These are phyloP conservation scores for Pelargonium cotyledonis DNA, from an alignment of 441 rosid genomes.

Conservation along the genomic window DNA sequence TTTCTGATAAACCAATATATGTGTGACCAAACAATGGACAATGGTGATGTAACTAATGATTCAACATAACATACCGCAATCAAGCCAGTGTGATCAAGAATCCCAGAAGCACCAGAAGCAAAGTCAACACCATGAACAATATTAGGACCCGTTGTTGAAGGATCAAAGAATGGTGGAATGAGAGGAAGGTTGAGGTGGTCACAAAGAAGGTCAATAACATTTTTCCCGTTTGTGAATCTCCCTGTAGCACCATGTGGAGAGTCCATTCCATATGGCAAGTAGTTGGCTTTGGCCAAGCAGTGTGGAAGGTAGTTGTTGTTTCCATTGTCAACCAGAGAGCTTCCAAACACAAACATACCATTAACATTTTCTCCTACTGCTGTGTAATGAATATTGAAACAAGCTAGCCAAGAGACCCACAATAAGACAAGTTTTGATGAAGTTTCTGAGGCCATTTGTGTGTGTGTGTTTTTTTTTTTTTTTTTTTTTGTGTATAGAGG, in stretches of 20 bases:
- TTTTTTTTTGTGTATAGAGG: too few species aligned
- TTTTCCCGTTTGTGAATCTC: constrained; percentile 23
- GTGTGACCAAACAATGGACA: too few species aligned
- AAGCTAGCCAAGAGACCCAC: too few species aligned
- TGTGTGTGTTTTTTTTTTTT: too few species aligned
- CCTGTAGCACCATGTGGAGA: constrained; percentile 18
- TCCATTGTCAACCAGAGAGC: constrained; percentile 25
- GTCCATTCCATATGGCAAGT: constrained; percentile 25
- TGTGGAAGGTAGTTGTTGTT: constrained; percentile 21
- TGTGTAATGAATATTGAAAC: too few species aligned
- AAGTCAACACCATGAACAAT: background rate
- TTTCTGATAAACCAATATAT: too few species aligned
- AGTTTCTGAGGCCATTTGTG: too few species aligned
- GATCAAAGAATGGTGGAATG: background rate
- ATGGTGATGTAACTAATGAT: too few species aligned
- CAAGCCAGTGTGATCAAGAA: background rate
- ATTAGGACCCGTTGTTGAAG: background rate
- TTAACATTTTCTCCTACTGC: too few species aligned
- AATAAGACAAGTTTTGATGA: too few species aligned
- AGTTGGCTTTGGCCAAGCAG: constrained; percentile 16
- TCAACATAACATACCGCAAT: background rate
- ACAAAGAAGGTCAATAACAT: constrained; percentile 4
- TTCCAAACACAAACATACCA: constrained; percentile 13
- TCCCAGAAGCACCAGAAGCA: background rate
- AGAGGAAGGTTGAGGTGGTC: background rate